Evolutionary conservation across 1,284 basidiomycete genomes (phyloP).

Genomic region (Schizopora paradoxa): DNA sequence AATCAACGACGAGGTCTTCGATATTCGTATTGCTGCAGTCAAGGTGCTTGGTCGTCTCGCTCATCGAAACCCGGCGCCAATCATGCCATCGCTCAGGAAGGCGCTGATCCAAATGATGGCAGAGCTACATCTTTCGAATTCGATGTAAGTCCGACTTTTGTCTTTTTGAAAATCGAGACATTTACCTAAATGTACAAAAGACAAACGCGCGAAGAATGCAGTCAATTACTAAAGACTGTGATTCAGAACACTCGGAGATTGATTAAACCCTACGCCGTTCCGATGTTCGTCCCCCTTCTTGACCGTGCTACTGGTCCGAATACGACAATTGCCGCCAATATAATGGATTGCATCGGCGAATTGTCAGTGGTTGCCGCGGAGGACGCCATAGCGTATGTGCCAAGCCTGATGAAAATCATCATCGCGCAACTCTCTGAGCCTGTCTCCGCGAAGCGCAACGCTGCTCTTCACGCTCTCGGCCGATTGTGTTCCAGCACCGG

Average conservation of each 20-base stretch:
- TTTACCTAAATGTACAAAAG: slow-evolving; percentile 33
- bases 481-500: slow-evolving; percentile 96
- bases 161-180: slow-evolving; percentile 13
- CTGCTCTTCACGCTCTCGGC: slow-evolving; percentile 90
- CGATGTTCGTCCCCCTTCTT: slow-evolving; percentile 89
- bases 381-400: slow-evolving; percentile 79
- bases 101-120: slow-evolving; percentile 95
- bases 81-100: slow-evolving; percentile 96
- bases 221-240: slow-evolving; percentile 80
- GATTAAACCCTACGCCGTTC: slow-evolving; percentile 96
- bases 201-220: slow-evolving; percentile 89
- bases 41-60: slow-evolving; percentile 91
- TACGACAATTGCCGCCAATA: slow-evolving; percentile 86
- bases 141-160: slow-evolving; percentile 55
- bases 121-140: slow-evolving; percentile 94
- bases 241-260: slow-evolving; percentile 89
- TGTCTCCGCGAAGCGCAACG: slow-evolving; percentile 84
- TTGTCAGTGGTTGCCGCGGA: slow-evolving; percentile 94
- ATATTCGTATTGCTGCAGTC: slow-evolving; percentile 89
- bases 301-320: slow-evolving; percentile 84
- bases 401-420: slow-evolving; percentile 86
- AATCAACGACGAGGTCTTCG: slow-evolving; percentile 95
- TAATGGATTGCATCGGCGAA: slow-evolving; percentile 93
- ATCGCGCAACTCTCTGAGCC: slow-evolving; percentile 87
- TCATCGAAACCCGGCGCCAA: slow-evolving; percentile 95